Conservation (phyloP, 1,284 basidiomycete species). For the Sporisorium iseilematis-ciliati region DNA sequence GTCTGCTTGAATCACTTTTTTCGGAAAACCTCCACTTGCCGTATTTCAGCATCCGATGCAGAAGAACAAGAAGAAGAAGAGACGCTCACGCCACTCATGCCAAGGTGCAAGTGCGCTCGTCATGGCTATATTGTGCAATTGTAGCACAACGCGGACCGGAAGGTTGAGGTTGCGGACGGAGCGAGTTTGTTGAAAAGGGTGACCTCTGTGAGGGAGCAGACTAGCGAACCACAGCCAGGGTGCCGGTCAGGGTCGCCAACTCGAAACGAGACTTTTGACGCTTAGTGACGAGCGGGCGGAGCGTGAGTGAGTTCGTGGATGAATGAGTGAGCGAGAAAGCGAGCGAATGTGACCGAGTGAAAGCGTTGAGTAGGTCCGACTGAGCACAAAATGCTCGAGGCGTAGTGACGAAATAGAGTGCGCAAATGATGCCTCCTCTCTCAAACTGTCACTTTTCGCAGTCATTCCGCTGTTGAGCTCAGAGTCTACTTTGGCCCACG, state of each 20-base stretch:
- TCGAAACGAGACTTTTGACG: slow-evolving; percentile 5
- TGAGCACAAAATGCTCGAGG: background rate
- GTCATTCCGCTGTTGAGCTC: background rate
- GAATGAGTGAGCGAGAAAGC: background rate
- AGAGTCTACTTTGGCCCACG: background rate
- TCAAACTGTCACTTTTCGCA: slow-evolving; percentile 7
- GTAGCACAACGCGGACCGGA: background rate
- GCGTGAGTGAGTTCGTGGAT: background rate
- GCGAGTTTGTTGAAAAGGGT: background rate
- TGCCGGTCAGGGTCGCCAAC: slow-evolving; percentile 14
- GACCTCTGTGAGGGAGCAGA: background rate
- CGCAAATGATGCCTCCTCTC: slow-evolving; percentile 13
- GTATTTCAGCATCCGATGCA: too few relatives aligned
- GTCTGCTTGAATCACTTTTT: slow-evolving; percentile 16
- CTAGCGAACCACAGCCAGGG: background rate
- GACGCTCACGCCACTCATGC: too few relatives aligned
- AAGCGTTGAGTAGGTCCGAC: too few relatives aligned
- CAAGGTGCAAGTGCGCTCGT: too few relatives aligned
- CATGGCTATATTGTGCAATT: too few relatives aligned
- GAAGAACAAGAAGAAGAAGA: too few relatives aligned
- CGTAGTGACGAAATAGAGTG: slow-evolving; percentile 19
- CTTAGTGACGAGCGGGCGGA: slow-evolving; percentile 14
- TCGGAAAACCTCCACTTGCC: slow-evolving; percentile 18
- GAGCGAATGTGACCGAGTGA: background rate
- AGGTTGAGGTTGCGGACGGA: background rate